A percentile compares a stretch with the other conserved stretches of the same genome.
Evolutionary conservation across 805 yeast species (phyloP).

Genomic region (Isabelozyma pseudorhagii): DNA sequence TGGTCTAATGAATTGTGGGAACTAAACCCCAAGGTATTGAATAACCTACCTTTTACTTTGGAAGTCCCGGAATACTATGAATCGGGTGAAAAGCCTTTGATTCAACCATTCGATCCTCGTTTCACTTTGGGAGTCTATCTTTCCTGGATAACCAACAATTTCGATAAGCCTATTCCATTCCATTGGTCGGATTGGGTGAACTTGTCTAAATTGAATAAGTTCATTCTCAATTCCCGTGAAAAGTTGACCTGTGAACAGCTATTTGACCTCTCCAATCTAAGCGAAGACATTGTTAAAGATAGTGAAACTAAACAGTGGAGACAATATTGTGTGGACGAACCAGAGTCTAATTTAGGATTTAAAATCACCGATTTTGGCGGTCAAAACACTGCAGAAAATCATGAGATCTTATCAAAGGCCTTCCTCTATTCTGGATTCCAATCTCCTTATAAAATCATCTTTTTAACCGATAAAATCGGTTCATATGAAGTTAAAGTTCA

Average conservation of each 20-base stretch:
- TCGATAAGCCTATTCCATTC: conserved; percentile 31
- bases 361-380: conserved; percentile 15
- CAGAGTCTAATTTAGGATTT: conserved; percentile 18
- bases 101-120: conserved; percentile 49
- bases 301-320: conserved; percentile 5
- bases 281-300: conserved; percentile 4
- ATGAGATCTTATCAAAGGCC: conserved; percentile 25
- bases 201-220: conserved; percentile 34
- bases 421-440: conserved; percentile 23
- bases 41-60: conserved; percentile 10
- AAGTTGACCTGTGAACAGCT: conserved; percentile 12
- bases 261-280: conserved; percentile 13
- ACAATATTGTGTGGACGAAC: conserved; percentile 18
- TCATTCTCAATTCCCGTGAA: conserved; percentile 11
- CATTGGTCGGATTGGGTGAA: conserved; percentile 64
- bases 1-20: conserved; percentile 21
- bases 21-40: conserved; percentile 6
- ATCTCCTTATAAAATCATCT: conserved; percentile 26
- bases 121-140: conserved; percentile 50
- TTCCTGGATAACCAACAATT: conserved; percentile 25
- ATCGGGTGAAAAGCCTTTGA: conserved; percentile 9
- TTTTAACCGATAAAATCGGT: conserved; percentile 20
- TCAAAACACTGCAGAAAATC: conserved; percentile 20
- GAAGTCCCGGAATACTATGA: conserved; percentile 13
- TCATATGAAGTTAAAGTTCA: conserved; percentile 19